phyloP scores from a whole-genome alignment of 345 rosid genomes.

The Ceriops decandra region DNA sequence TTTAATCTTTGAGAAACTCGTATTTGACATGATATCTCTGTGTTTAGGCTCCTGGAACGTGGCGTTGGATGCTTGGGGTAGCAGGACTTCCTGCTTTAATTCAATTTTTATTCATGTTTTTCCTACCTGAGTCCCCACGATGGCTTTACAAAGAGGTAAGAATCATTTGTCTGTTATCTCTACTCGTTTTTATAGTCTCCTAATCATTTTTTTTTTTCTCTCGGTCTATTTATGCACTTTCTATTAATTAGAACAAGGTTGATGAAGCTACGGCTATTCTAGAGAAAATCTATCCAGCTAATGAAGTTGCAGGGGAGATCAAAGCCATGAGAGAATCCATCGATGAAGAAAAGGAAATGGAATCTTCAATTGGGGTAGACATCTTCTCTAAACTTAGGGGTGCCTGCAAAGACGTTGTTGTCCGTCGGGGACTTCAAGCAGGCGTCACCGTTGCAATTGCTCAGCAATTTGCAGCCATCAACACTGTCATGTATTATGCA shows the following conservation, averaged over 20 bases:
- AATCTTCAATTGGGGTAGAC: constrained; percentile 42
- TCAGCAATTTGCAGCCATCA: constrained; percentile 85
- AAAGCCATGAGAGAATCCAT: constrained; percentile 44
- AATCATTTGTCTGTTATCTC: background rate
- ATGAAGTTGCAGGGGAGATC: constrained; percentile 61
- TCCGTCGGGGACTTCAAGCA: constrained; percentile 73
- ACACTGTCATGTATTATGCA: constrained; percentile 86
- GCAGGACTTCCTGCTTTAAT: constrained; percentile 58
- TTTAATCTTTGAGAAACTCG: background rate
- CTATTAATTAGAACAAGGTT: constrained; percentile 33
- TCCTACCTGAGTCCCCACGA: constrained; percentile 81
- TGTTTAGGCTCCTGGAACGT: constrained; percentile 57
- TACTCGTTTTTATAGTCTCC: background rate
- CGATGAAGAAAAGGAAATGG: constrained; percentile 54
- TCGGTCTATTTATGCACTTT: background rate
- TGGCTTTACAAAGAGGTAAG: constrained; percentile 64
- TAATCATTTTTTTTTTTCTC: background rate
- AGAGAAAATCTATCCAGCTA: constrained; percentile 56
- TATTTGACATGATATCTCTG: background rate
- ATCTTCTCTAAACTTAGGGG: constrained; percentile 54
- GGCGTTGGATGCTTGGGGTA: constrained; percentile 97
- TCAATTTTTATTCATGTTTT: constrained; percentile 64
- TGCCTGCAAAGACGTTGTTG: constrained; percentile 41
- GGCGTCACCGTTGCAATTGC: constrained; percentile 78
- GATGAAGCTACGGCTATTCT: constrained; percentile 59